phyloP scores from a whole-genome alignment of 2,329 filamentous ascomycete species.

The Fusarium papillatum region DNA sequence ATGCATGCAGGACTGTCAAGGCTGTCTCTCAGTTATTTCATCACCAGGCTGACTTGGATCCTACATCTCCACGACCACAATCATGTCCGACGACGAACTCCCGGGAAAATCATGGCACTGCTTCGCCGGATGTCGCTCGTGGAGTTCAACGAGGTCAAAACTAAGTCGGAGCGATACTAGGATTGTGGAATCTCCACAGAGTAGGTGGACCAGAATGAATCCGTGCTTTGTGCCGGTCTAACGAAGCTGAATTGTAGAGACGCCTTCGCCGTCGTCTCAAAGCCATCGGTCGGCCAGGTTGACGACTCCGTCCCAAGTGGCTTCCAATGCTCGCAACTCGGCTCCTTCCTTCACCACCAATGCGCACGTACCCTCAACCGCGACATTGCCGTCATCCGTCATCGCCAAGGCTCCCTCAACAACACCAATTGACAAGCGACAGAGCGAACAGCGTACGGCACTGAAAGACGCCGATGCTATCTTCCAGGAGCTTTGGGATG shows the following conservation, averaged over 20 bases:
- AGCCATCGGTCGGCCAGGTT: not conserved
- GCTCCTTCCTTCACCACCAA: not conserved
- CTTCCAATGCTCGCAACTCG: not conserved
- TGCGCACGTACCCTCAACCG: not conserved
- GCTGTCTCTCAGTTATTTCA: not conserved
- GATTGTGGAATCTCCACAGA: not conserved
- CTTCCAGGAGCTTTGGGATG: not conserved
- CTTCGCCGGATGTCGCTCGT: not conserved
- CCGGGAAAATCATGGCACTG: not conserved
- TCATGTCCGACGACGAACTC: not conserved
- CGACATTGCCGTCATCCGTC: not conserved
- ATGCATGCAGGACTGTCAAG: not conserved
- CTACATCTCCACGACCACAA: not conserved
- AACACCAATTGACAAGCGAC: not conserved
- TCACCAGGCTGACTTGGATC: not conserved
- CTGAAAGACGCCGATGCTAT: not conserved
- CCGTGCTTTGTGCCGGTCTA: not conserved
- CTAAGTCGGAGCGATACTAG: not conserved
- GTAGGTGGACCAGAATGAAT: not conserved
- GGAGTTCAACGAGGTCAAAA: not conserved
- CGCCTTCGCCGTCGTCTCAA: not conserved
- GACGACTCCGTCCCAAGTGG: not conserved
- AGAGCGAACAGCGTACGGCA: not conserved
- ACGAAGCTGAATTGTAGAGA: not conserved
- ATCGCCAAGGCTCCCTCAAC: not conserved